phyloP scores from a whole-genome alignment of 441 rosid genomes.

The Croton setiger region DNA sequence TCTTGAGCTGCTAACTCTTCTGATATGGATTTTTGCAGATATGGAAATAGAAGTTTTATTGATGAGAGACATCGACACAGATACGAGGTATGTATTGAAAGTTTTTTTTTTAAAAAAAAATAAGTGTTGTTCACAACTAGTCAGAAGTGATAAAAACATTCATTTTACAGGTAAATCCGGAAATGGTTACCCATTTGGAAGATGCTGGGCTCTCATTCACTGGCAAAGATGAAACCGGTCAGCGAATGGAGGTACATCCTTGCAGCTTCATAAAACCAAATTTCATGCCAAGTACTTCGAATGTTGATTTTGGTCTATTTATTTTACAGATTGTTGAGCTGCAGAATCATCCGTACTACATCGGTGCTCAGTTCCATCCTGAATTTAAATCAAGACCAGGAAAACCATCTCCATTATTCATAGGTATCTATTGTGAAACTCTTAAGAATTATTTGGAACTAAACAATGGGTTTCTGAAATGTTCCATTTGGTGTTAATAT shows the following conservation, averaged over 20 bases:
- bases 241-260: slow-evolving; percentile 73
- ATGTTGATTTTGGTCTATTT: slow-evolving; percentile 20
- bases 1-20: slow-evolving; percentile 8
- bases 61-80: slow-evolving; percentile 95
- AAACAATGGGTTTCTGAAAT: background rate
- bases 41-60: slow-evolving; percentile 57
- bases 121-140: background rate
- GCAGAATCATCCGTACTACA: slow-evolving; percentile 73
- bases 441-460: too few species aligned
- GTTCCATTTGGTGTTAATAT: background rate
- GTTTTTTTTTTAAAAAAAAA: background rate
- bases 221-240: slow-evolving; percentile 85
- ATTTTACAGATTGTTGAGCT: slow-evolving; percentile 69
- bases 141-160: background rate
- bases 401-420: slow-evolving; percentile 80
- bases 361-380: slow-evolving; percentile 95
- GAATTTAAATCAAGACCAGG: slow-evolving; percentile 96
- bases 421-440: slow-evolving; percentile 38
- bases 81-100: slow-evolving; percentile 58
- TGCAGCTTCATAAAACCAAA: too few species aligned
- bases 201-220: slow-evolving; percentile 76
- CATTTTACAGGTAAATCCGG: slow-evolving; percentile 76
- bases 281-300: background rate
- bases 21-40: slow-evolving; percentile 36
- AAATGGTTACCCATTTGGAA: slow-evolving; percentile 65